phyloP scores from a whole-genome alignment of 805 yeast genomes.

The Zygotorulaspora florentina region DNA sequence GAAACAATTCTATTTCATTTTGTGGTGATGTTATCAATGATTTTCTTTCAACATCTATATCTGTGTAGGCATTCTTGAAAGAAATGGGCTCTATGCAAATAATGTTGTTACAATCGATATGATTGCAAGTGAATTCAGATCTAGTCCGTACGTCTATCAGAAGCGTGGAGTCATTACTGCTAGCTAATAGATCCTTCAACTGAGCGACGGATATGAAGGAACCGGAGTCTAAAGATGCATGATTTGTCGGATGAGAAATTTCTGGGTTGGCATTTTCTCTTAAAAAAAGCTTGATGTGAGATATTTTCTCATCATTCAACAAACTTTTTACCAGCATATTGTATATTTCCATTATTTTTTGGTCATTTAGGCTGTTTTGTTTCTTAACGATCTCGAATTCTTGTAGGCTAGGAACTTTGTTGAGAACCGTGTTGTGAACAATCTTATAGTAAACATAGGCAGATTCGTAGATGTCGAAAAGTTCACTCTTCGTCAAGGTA shows the following conservation, averaged over 20 bases:
- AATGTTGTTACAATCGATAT: conserved; percentile 54
- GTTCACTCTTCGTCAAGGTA: conserved; percentile 5
- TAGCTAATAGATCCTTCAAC: conserved; percentile 16
- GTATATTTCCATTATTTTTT: conserved; percentile 31
- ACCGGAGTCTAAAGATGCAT: conserved; percentile 4
- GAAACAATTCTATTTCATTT: conserved; percentile 51
- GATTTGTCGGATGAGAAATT: not conserved
- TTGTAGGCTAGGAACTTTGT: conserved; percentile 26
- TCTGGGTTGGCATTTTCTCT: conserved; percentile 18
- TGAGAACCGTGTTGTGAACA: conserved; percentile 28
- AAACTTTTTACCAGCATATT: conserved; percentile 31
- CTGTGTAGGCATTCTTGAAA: conserved; percentile 47
- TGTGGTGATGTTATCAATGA: conserved; percentile 55
- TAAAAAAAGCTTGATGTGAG: conserved; percentile 24
- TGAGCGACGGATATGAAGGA: conserved; percentile 8
- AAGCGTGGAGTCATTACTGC: conserved; percentile 31
- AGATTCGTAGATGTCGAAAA: conserved; percentile 27
- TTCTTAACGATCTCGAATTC: conserved; percentile 25
- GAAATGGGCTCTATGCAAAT: conserved; percentile 75
- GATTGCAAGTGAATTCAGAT: conserved; percentile 55
- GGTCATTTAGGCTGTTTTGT: conserved; percentile 16
- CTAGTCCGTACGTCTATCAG: conserved; percentile 69
- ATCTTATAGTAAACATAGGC: conserved; percentile 35
- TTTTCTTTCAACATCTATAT: conserved; percentile 61
- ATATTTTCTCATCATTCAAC: conserved; percentile 29